These are phyloP conservation scores for Moringa oleifera DNA, from an alignment of 345 rosid species.

Conservation along the genomic window DNA sequence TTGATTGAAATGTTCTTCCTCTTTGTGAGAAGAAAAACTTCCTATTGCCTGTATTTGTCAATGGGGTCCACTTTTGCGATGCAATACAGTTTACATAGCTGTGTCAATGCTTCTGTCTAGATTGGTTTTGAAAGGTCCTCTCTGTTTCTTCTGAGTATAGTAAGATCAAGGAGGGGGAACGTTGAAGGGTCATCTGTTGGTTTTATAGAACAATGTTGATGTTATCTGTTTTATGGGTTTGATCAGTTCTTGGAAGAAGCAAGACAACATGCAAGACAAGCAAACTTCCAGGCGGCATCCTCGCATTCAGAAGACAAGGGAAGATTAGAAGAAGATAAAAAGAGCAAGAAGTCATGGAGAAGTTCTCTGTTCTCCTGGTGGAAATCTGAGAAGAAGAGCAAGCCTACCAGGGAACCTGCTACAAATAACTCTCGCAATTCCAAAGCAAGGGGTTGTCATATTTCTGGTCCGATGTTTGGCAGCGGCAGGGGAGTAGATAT, in stretches of 20 bases:
- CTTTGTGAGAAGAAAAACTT: no score
- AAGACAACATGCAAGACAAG: slow-evolving; percentile 32
- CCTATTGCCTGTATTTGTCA: no score
- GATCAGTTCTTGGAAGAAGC: slow-evolving; percentile 58
- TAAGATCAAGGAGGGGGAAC: no score
- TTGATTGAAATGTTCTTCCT: no score
- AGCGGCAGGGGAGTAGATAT: slow-evolving; percentile 14
- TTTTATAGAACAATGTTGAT: no score
- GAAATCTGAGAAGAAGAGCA: slow-evolving; percentile 38
- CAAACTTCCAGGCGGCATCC: slow-evolving; percentile 13
- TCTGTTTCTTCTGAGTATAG: background rate
- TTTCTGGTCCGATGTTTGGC: slow-evolving; percentile 38
- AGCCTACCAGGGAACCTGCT: slow-evolving; percentile 17
- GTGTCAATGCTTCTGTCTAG: no score
- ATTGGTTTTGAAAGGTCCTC: no score
- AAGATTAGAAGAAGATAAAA: slow-evolving; percentile 22
- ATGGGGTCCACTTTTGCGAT: no score
- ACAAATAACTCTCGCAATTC: slow-evolving; percentile 9
- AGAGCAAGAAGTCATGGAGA: slow-evolving; percentile 47
- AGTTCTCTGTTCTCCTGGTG: slow-evolving; percentile 44
- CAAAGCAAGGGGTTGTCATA: slow-evolving; percentile 28
- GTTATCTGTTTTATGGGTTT: slow-evolving; percentile 5
- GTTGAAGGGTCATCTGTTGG: no score
- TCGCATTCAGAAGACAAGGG: slow-evolving; percentile 18
- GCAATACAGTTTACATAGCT: no score